Evolutionary conservation across 2,329 filamentous ascomycete species (phyloP).

Genomic region (Fusarium compactum): DNA sequence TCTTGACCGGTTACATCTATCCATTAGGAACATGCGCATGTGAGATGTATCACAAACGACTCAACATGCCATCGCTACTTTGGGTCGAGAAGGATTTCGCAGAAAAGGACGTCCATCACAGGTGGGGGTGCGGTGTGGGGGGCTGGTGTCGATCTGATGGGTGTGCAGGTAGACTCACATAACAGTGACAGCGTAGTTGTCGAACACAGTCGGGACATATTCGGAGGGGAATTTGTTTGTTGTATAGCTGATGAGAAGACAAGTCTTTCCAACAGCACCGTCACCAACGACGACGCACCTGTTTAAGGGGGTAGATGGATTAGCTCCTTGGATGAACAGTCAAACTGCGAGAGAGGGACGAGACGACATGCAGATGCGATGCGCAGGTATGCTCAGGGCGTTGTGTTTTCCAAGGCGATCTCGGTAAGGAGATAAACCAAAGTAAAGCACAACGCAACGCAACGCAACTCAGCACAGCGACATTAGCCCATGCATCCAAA

Average conservation of each 20-base stretch:
- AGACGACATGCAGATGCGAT: slow-evolving; percentile 25
- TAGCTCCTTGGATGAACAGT: slow-evolving; percentile 27
- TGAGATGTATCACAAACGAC: background rate
- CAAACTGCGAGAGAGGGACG: slow-evolving; percentile 3
- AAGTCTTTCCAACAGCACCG: slow-evolving; percentile 99
- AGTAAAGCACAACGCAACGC: background rate
- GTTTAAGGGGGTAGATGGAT: slow-evolving; percentile 32
- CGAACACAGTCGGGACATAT: slow-evolving; percentile 99
- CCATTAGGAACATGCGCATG: slow-evolving; percentile 14
- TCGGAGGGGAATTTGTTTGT: slow-evolving; percentile 99
- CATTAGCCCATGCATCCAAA: slow-evolving; percentile 35
- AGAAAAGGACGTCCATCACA: slow-evolving; percentile 19
- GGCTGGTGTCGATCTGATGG: slow-evolving; percentile 31
- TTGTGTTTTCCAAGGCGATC: slow-evolving; percentile 3
- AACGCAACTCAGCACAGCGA: slow-evolving; percentile 8
- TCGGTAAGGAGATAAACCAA: slow-evolving; percentile 13
- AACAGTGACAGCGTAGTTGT: slow-evolving; percentile 99
- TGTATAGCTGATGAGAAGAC: slow-evolving; percentile 98
- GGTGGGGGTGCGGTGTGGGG: slow-evolving; percentile 28
- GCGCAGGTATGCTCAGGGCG: slow-evolving; percentile 24
- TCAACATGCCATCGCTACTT: slow-evolving; percentile 9
- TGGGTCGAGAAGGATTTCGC: slow-evolving; percentile 9
- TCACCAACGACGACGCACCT: slow-evolving; percentile 99
- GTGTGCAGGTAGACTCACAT: slow-evolving; percentile 77
- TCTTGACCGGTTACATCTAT: background rate